A percentile compares a stretch with the other conserved stretches of the same genome.
Conservation (phyloP, 352 stramenopile species). For the Lagenidium giganteum region DNA sequence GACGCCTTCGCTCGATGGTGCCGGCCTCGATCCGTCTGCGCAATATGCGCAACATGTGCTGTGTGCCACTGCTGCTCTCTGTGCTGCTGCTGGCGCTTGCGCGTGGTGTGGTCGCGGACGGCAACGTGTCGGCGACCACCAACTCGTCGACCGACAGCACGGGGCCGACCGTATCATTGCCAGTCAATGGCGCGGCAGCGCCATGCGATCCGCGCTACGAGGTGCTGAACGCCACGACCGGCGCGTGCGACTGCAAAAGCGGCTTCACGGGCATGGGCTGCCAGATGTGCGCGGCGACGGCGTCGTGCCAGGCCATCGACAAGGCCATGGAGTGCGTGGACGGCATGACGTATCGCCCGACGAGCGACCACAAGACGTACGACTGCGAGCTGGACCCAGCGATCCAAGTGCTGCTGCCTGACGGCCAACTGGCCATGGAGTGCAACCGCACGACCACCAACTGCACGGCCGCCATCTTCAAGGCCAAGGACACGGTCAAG, state of each 20-base stretch:
- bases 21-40: no score
- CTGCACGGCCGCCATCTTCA: slow-evolving; percentile 68
- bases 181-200: neutral
- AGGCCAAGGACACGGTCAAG: slow-evolving; percentile 33
- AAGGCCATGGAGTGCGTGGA: slow-evolving; percentile 29
- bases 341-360: slow-evolving; percentile 42
- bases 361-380: slow-evolving; percentile 61
- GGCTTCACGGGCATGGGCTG: slow-evolving; percentile 64
- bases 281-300: slow-evolving; percentile 40
- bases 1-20: no score
- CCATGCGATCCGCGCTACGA: slow-evolving; percentile 60
- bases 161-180: neutral
- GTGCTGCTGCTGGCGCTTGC: neutral
- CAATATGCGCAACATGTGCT: no score
- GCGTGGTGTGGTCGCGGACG: no score
- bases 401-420: slow-evolving; percentile 57
- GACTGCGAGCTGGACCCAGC: slow-evolving; percentile 40
- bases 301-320: slow-evolving; percentile 23
- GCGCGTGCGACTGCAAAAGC: slow-evolving; percentile 42
- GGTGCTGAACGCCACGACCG: slow-evolving; percentile 39
- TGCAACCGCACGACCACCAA: slow-evolving; percentile 48
- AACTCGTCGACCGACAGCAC: no score
- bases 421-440: slow-evolving; percentile 54
- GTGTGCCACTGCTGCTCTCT: neutral
- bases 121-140: no score